Percentiles rank a stretch among this genome's conserved stretches.
Conservation (phyloP, 2,329 filamentous ascomycete species). For the Aspergillus glaucus region DNA sequence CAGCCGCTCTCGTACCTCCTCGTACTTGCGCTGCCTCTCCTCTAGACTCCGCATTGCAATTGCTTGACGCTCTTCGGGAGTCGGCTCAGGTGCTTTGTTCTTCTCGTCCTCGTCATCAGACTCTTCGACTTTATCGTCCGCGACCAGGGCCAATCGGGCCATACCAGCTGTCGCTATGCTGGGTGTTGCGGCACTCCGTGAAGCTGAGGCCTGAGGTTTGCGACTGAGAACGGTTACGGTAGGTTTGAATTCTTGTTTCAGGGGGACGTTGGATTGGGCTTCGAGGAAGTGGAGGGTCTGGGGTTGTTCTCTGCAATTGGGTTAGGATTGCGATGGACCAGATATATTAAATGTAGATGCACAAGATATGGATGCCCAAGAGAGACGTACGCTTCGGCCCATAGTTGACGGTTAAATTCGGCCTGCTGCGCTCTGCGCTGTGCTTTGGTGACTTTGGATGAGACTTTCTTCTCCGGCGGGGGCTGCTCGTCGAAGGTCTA, state of each 20-base stretch:
- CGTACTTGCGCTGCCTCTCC: constrained; percentile 85
- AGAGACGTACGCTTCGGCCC: constrained; percentile 70
- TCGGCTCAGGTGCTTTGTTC: constrained; percentile 56
- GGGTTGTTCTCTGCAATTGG: constrained; percentile 57
- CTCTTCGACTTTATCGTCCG: constrained; percentile 53
- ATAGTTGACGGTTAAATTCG: constrained; percentile 77
- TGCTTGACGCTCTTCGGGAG: constrained; percentile 68
- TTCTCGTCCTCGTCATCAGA: constrained; percentile 53
- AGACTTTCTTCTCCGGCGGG: constrained; percentile 40
- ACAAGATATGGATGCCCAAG: neutral
- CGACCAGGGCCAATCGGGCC: constrained; percentile 42
- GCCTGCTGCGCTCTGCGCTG: constrained; percentile 74
- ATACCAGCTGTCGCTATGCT: constrained; percentile 38
- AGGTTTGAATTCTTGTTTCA: constrained; percentile 69
- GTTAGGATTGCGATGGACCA: constrained; percentile 3
- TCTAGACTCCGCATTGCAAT: constrained; percentile 74
- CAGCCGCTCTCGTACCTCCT: constrained; percentile 79
- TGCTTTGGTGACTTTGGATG: constrained; percentile 59
- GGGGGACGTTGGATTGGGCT: constrained; percentile 55
- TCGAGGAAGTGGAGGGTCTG: constrained; percentile 71
- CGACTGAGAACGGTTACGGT: constrained; percentile 79
- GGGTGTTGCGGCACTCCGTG: constrained; percentile 40
- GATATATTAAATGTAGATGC: neutral
- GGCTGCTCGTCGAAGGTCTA: constrained; percentile 20
- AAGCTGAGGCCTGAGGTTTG: constrained; percentile 61